Percentiles rank a stretch among this genome's conserved stretches.
phyloP scores from a whole-genome alignment of 2,329 filamentous ascomycete species.

The Acarospora socialis region DNA sequence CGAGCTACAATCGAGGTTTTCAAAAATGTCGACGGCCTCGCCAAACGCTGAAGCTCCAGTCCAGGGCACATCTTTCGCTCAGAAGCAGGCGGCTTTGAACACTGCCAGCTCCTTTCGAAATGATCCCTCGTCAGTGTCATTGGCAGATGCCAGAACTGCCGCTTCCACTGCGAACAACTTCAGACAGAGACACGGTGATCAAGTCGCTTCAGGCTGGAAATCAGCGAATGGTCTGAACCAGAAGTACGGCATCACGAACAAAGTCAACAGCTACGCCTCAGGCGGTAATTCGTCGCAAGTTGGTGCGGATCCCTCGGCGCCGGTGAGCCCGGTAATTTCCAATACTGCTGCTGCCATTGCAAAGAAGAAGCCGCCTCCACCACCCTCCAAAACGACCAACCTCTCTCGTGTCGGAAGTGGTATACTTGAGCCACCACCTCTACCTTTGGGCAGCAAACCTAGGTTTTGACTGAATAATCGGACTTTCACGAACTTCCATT shows the following conservation, averaged over 20 bases:
- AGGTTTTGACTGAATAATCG: too few relatives aligned
- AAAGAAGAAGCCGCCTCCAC: constrained; percentile 35
- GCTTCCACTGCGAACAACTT: constrained; percentile 54
- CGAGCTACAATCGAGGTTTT: constrained; percentile 56
- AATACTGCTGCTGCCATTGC: not conserved
- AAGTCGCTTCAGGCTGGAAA: constrained; percentile 46
- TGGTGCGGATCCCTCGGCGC: not conserved
- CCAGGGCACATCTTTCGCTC: constrained; percentile 47
- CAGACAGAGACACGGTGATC: constrained; percentile 54
- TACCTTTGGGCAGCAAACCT: constrained; percentile 45
- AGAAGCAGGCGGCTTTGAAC: constrained; percentile 46
- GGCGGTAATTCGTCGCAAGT: constrained; percentile 22
- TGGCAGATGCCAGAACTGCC: constrained; percentile 43
- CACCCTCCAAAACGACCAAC: constrained; percentile 42
- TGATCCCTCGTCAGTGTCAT: constrained; percentile 46
- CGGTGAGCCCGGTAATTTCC: not conserved
- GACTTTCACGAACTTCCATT: too few relatives aligned
- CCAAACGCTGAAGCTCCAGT: constrained; percentile 18
- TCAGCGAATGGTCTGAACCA: constrained; percentile 44
- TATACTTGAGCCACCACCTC: constrained; percentile 34
- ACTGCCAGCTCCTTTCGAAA: constrained; percentile 47
- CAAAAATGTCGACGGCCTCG: constrained; percentile 33
- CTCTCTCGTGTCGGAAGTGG: constrained; percentile 24
- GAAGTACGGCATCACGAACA: constrained; percentile 43
- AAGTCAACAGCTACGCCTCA: constrained; percentile 35